These are phyloP conservation scores for Rhypophila decipiens DNA, from an alignment of 495 filamentous ascomycete species.

Conservation along the genomic window DNA sequence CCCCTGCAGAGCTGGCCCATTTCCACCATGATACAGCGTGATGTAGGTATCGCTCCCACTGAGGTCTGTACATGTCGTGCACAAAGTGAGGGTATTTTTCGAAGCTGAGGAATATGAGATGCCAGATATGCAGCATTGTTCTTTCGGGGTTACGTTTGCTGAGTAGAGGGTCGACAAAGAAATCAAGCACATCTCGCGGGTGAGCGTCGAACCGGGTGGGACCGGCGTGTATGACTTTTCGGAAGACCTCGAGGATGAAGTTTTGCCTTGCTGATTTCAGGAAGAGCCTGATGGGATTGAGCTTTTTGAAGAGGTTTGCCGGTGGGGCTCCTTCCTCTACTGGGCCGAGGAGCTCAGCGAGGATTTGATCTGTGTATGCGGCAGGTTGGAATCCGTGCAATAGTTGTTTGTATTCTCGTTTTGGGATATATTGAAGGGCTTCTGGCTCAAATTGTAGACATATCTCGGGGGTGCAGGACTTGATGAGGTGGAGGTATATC, in stretches of 20 bases:
- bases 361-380: background rate
- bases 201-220: too few species aligned
- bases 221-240: too few species aligned
- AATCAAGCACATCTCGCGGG: background rate
- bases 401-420: background rate
- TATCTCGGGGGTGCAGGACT: conserved; percentile 9
- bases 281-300: too few species aligned
- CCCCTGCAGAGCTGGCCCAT: background rate
- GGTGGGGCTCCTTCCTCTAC: background rate
- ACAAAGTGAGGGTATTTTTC: conserved; percentile 3
- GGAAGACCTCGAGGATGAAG: too few species aligned
- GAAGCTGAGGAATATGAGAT: conserved; percentile 2
- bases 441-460: conserved; percentile 3
- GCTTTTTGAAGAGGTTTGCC: background rate
- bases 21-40: background rate
- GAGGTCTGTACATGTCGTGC: conserved; percentile 1
- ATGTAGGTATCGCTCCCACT: background rate
- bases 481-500: conserved; percentile 14
- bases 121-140: conserved; percentile 2
- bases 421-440: background rate
- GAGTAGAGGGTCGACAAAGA: conserved; percentile 3
- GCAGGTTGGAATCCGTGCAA: background rate
- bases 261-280: too few species aligned
- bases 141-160: background rate
- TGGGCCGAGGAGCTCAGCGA: background rate